These are phyloP conservation scores for Colletotrichum sp. DNA, from an alignment of 2,329 filamentous ascomycete species.

Conservation along the genomic window DNA sequence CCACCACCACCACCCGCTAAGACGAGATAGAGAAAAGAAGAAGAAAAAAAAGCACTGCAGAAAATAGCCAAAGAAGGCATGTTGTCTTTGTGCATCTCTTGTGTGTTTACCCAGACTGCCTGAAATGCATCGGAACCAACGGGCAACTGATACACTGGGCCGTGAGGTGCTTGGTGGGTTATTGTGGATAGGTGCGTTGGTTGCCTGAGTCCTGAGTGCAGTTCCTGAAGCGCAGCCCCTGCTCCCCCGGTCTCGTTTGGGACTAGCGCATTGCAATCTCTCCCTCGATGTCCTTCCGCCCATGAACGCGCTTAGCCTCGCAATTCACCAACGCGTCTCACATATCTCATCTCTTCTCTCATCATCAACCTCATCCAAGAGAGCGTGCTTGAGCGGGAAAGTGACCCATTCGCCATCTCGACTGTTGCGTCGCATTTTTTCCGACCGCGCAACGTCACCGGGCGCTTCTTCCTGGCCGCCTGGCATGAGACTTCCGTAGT, in stretches of 20 bases:
- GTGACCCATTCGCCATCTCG: not conserved
- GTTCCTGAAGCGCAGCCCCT: not conserved
- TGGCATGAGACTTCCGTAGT: slow-evolving; percentile 18
- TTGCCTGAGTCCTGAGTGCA: not conserved
- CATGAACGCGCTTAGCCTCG: slow-evolving; percentile 22
- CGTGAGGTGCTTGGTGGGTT: not conserved
- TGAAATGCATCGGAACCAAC: not conserved
- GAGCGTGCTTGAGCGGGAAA: not conserved
- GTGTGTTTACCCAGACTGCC: not conserved
- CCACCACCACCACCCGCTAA: too few species aligned
- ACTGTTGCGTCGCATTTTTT: not conserved
- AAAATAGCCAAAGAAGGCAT: not conserved
- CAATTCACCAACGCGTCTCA: slow-evolving; percentile 22
- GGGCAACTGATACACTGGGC: not conserved
- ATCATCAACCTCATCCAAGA: slow-evolving; percentile 19
- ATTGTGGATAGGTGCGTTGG: not conserved
- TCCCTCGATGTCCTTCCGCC: slow-evolving; percentile 16
- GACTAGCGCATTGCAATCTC: slow-evolving; percentile 19
- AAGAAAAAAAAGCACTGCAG: not conserved
- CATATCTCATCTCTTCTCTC: slow-evolving; percentile 20
- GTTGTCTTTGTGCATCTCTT: not conserved
- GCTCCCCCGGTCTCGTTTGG: slow-evolving; percentile 3
- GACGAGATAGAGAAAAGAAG: too few species aligned
- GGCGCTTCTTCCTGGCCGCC: not conserved
- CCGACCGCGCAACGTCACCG: not conserved